Evolutionary conservation across 2,329 filamentous ascomycete species (phyloP), one percentile per base, ranked within the genome.

Genomic region (Cladobotryum mycophilum): DNA sequence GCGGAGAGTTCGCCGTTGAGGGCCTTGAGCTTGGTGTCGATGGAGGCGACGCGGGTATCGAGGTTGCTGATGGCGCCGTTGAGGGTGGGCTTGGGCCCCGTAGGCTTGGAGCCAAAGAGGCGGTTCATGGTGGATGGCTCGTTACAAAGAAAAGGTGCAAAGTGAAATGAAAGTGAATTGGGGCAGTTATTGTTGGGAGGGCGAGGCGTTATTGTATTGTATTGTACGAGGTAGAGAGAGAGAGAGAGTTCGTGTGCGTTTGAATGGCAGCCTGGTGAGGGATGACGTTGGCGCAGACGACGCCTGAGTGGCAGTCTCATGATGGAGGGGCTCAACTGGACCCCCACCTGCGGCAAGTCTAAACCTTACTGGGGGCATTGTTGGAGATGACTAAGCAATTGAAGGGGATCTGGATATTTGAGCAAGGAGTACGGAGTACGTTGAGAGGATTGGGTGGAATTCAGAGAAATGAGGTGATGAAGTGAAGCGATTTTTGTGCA

Each of bases 11-110:
- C 92, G 61, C 88, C 85, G 71, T 95, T 96, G 62, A 96, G 81
- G 56, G 89, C 86, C 54, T 91, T 87, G 62, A 97, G 87, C 67
- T 97, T 96, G 55, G 96, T 91, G 73, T 97, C 93, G 74, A 96
- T 85, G 57, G 81, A 85, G 65, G 89, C 84, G 68, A 96, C 82
- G 64, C 90, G 83, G 53, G 82, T 81, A 75, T 96, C 90, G 65
- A 93, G 86, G 76, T 88, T 93, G 68, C 76, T 70, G 63, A 96
- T 95, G 60, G 91, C 91, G 61, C 81, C 78, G 72, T 81, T 82
- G 59, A 96, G 87, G 46, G 88, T 92, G 45, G 93, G 89, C 72
- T 97, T 97, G 49, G 93, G 91, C 56, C 84, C 85, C 58, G 87
- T 85, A 71, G 81, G 86, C 73, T 91, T 93, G 61, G 86, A 81